These are phyloP conservation scores for Margaritispora aquatica DNA, from an alignment of 495 filamentous ascomycete species.

Conservation along the genomic window DNA sequence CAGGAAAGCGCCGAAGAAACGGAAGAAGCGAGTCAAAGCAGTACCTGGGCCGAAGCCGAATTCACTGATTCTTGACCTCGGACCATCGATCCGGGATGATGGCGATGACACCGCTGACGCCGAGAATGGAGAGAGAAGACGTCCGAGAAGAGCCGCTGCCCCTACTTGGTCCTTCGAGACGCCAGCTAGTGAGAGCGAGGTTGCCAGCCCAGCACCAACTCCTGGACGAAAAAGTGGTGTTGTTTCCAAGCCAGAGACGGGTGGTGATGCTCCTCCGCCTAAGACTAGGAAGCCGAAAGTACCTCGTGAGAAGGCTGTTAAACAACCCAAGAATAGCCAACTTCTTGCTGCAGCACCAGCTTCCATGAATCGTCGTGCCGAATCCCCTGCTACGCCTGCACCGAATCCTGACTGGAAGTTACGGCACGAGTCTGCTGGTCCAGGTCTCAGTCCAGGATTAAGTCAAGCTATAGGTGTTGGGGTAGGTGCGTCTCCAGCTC, in stretches of 20 bases:
- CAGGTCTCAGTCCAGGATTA: neutral
- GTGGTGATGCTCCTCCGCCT: conserved; percentile 21
- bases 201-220: conserved; percentile 36
- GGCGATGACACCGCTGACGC: conserved; percentile 46
- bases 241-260: conserved; percentile 15
- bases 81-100: conserved; percentile 41
- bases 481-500: neutral
- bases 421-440: conserved; percentile 2
- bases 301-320: conserved; percentile 18
- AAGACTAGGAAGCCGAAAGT: conserved; percentile 24
- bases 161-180: conserved; percentile 43
- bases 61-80: conserved; percentile 69
- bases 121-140: conserved; percentile 40
- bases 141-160: conserved; percentile 47
- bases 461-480: neutral
- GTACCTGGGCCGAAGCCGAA: conserved; percentile 63
- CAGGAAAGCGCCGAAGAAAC: conserved; percentile 62
- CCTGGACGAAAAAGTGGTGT: conserved; percentile 23
- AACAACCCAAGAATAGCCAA: conserved; percentile 32
- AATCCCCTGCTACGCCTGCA: conserved; percentile 12
- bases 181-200: conserved; percentile 46
- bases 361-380: conserved; percentile 7
- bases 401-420: neutral
- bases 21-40: conserved; percentile 39
- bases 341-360: conserved; percentile 26